phyloP scores from a whole-genome alignment of 345 rosid genomes.

The Salix udensis region DNA sequence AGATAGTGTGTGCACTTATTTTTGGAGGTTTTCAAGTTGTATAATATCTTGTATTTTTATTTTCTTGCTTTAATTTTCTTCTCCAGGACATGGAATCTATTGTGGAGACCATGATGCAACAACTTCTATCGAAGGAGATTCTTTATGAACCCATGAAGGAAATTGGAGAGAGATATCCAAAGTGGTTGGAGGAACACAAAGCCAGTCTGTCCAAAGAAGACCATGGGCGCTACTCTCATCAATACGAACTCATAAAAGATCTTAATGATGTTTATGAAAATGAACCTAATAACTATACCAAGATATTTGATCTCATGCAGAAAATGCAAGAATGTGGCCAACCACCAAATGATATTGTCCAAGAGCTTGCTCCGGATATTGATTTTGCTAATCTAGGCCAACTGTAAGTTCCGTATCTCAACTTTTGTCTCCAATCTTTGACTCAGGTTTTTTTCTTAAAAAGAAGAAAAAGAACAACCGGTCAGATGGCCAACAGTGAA shows the following conservation, averaged over 20 bases:
- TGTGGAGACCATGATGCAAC: conserved; percentile 98
- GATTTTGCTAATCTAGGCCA: conserved; percentile 74
- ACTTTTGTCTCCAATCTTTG: not conserved
- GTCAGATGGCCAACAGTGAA: not conserved
- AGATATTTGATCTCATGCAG: conserved; percentile 91
- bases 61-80: conserved; percentile 8
- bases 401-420: conserved; percentile 50
- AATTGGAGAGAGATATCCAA: conserved; percentile 81
- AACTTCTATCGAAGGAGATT: conserved; percentile 86
- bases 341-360: conserved; percentile 90
- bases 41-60: not conserved
- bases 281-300: conserved; percentile 66
- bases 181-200: conserved; percentile 86
- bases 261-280: conserved; percentile 82
- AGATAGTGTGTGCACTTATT: too few relatives aligned
- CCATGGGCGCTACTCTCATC: conserved; percentile 57
- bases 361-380: conserved; percentile 84
- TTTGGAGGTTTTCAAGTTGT: not conserved
- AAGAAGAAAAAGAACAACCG: not conserved
- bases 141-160: conserved; percentile 99
- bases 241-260: conserved; percentile 66
- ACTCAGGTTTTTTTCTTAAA: too few relatives aligned
- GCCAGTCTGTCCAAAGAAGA: conserved; percentile 60
- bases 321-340: conserved; percentile 99
- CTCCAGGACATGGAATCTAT: conserved; percentile 85